Evolutionary conservation across 208 protist genomes (phyloP).

Genomic region (Wallacemonas sp.): DNA sequence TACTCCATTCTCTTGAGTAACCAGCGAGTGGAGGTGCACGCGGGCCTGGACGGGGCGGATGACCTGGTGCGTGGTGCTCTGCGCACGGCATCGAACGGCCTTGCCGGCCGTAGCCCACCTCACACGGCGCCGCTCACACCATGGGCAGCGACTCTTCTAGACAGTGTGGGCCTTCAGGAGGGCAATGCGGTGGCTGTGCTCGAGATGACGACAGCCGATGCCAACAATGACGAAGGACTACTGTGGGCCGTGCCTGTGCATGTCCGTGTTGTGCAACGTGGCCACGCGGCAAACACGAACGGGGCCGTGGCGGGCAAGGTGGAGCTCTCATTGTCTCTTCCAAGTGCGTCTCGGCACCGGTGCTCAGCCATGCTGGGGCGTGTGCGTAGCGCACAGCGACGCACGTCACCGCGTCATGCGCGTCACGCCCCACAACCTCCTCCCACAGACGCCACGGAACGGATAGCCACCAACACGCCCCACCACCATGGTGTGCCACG

Average conservation of each 20-base stretch:
- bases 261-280: constrained; percentile 27
- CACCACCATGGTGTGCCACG: neutral
- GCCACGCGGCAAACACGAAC: neutral
- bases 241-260: constrained; percentile 34
- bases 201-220: too few species aligned
- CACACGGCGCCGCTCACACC: too few species aligned
- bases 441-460: neutral
- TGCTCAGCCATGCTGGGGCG: constrained; percentile 51
- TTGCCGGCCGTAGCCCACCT: neutral
- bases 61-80: neutral
- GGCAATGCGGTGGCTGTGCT: constrained; percentile 40
- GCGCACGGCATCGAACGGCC: constrained; percentile 7
- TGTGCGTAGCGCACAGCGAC: constrained; percentile 7
- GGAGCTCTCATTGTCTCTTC: constrained; percentile 41
- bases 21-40: constrained; percentile 40
- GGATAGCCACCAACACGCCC: neutral
- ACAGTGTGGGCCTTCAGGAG: neutral
- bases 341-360: constrained; percentile 38
- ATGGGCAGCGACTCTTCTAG: neutral
- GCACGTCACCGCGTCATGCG: neutral
- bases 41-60: neutral
- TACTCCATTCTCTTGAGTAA: constrained; percentile 58
- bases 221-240: neutral
- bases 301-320: constrained; percentile 10
- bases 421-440: neutral